Base-by-base conservation (phyloP, 495 filamentous ascomycete genomes). In the Penicillium lagena region DNA sequence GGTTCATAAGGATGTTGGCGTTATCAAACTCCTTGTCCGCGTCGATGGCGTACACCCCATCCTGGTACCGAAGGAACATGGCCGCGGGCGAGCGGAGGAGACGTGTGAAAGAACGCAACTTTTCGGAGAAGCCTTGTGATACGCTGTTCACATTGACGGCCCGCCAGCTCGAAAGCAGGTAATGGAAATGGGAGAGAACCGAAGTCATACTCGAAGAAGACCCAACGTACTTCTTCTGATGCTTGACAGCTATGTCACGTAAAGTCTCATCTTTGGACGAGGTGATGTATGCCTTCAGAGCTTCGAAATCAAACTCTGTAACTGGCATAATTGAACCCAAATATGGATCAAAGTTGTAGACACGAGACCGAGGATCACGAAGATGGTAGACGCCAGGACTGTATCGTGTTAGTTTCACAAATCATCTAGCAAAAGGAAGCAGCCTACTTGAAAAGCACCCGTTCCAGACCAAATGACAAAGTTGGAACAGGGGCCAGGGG, bases 151-250 rank as follows among this genome's bases (percentile, higher is more conserved):
- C 58, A 51, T 89, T 87, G 49, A 95, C 69, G 28, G 64, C 59
- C 33, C 93, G 81, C 87, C 87, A 97, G 13, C 74, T 55, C 1
- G 91, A 96, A 2, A 99, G 76, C 17, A 97, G 81, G 56, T 77
- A 96, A 61, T 99, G 93, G 63, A 97, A 96, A 48, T 97, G 93
- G 4, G 81, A 74, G 33, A 99, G 75, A 37, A 82, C 80, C 3
- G 83, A 76, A 4, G 90, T 96, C 90, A 95, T 96, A 63, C 89
- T 96, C 1, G 93, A 97, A 6, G 93, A 95, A 15, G 93, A 97
- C 8, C 94, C 94, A 2, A 89, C 77, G 56, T 95, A 99, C 55
- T 87, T 94, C 55, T 85, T 90, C n/a, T 70, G 58, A 32, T 83
- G 58, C 17, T 79, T 58, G 39, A 68, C 67, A 1, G 90, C 87